Base-by-base conservation (phyloP, 108 stramenopile species). In the Skeletonema costatum region DNA sequence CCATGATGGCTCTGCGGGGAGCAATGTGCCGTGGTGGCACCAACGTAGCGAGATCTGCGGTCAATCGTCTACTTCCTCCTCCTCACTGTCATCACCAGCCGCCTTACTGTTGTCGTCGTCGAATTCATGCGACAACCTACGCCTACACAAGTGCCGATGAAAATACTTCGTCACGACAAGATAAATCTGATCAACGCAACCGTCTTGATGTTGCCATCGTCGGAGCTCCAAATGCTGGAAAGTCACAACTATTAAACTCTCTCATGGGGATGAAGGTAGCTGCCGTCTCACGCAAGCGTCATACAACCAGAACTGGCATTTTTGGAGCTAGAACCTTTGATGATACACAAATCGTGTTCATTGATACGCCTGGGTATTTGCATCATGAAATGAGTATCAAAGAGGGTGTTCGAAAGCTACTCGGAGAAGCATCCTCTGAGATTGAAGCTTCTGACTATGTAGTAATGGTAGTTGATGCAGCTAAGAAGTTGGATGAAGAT, bases 301-400 rank as follows among this genome's bases (percentile, higher is more conserved):
- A 98, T 79, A 98, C 97, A 32, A 97, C 97, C 1, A 84, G 94
- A 21, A 68, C 76, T 31, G 93, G 92, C 29, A 90, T 96, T 25
- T 74, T 98, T 66, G 97, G 94, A 16, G 93, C 93, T 13, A 77
- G 91, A 48, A 97, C 94, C 8, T 53, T 92, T 13, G 76, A 87
- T 36, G 33, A 75, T 36, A 89, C 95, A 13, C 96, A 98, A 71
- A 51, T 98, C 1, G 89, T 93, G 31, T 98, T 98, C 72, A 83
- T 89, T 30, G 97, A 98, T 70, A 97, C 97, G 14, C 97, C 97
- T 6, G 97, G 97, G 17, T 97, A 92, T 87, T 66, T 98, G 61
- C 84, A 89, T 74, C 73, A 84, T 51, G 68, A 76, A 53, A 68
- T 71, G 59, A 85, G 88, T 10, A 80, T 75, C 30, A 81, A 92